Evolutionary conservation across 495 filamentous ascomycete genomes (phyloP).

Genomic region (Peziza echinospora): DNA sequence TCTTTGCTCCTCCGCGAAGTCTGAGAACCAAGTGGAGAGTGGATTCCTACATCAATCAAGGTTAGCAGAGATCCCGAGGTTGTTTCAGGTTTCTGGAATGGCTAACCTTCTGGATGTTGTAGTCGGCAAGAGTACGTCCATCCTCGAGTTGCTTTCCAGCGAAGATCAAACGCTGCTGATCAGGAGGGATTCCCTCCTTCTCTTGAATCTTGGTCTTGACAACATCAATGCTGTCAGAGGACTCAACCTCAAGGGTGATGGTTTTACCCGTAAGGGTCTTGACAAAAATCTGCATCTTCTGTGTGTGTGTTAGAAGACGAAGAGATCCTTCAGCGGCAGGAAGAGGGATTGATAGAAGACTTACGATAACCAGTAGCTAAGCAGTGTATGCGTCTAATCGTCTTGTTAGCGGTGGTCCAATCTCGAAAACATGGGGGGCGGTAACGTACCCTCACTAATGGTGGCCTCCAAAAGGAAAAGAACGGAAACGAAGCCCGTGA

Average conservation of each 20-base stretch:
- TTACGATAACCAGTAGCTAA: constrained; percentile 19
- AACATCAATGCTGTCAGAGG: constrained; percentile 98
- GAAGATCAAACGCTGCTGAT: constrained; percentile 99
- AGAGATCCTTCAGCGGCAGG: too few relatives aligned
- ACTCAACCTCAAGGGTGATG: constrained; percentile 99
- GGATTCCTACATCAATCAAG: constrained; percentile 43
- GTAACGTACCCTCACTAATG: constrained; percentile 17
- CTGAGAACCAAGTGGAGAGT: constrained; percentile 97
- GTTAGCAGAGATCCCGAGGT: too few relatives aligned
- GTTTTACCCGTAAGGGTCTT: constrained; percentile 99
- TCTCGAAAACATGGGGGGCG: neutral
- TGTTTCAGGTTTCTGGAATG: too few relatives aligned
- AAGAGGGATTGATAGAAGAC: neutral
- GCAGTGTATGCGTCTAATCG: constrained; percentile 19
- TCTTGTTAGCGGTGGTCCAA: too few relatives aligned
- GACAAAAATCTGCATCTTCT: constrained; percentile 94
- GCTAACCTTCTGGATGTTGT: constrained; percentile 92
- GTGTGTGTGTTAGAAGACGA: neutral
- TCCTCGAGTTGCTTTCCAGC: constrained; percentile 99
- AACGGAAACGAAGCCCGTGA: constrained; percentile 8
- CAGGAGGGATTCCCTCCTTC: constrained; percentile 99
- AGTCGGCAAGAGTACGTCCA: constrained; percentile 95
- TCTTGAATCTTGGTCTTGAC: constrained; percentile 46
- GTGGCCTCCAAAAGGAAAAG: constrained; percentile 3
- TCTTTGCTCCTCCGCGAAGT: constrained; percentile 94